Percentiles rank a stretch among this genome's conserved stretches.
phyloP scores from a whole-genome alignment of 208 protist species.

The Novymonas esmeraldas region DNA sequence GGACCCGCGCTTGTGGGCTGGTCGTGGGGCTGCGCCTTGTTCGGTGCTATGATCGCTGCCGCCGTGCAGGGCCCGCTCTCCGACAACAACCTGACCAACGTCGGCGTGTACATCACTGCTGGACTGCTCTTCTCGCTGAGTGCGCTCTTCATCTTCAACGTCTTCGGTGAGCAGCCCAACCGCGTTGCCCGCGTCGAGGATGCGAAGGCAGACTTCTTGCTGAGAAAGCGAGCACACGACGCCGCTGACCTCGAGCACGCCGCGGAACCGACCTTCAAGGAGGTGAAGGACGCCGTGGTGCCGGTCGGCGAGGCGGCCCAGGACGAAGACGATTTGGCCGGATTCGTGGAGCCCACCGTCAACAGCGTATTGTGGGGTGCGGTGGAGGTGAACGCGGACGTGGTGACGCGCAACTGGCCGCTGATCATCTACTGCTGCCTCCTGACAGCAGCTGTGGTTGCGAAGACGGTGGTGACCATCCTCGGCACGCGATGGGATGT shows the following conservation, averaged over 20 bases:
- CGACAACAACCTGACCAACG: constrained; percentile 36
- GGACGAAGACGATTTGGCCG: background rate
- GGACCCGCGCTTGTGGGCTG: constrained; percentile 61
- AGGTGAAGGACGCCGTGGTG: no score
- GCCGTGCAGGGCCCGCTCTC: constrained; percentile 57
- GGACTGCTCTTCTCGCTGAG: constrained; percentile 43
- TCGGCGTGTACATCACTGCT: constrained; percentile 54
- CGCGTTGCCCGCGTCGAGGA: constrained; percentile 42
- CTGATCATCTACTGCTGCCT: constrained; percentile 42
- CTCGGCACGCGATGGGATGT: constrained; percentile 35
- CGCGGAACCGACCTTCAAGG: no score
- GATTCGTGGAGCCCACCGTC: constrained; percentile 31
- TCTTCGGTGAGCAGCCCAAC: constrained; percentile 61
- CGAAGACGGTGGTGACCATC: constrained; percentile 35
- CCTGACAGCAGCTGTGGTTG: constrained; percentile 35
- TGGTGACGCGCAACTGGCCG: constrained; percentile 33
- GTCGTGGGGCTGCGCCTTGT: constrained; percentile 52
- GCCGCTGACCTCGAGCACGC: background rate
- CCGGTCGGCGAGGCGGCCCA: background rate
- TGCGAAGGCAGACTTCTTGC: constrained; percentile 23
- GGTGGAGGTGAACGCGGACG: constrained; percentile 34
- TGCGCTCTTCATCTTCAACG: constrained; percentile 61
- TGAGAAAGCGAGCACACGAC: constrained; percentile 8
- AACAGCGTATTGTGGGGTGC: constrained; percentile 23
- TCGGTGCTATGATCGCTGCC: constrained; percentile 47